Base-by-base conservation (phyloP, 129 eudicot species). In the Gnaphalium uliginosum region DNA sequence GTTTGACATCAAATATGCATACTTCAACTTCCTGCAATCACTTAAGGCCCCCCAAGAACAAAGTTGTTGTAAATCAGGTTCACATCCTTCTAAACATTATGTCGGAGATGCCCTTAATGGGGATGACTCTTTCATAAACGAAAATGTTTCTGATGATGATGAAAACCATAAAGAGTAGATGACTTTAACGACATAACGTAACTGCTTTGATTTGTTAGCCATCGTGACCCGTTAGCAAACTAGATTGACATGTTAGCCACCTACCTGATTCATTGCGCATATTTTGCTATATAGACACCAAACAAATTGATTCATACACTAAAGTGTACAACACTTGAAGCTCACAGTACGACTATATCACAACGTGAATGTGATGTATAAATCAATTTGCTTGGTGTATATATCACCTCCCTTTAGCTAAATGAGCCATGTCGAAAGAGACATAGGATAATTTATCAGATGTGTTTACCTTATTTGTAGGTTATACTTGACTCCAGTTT, bases 11-110 rank as follows among this genome's bases (percentile, higher is more conserved):
- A 94, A 91, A 81, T 94, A 91, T 74, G 99, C 99, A 0, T 94
- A 94, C 83, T 94, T 94, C 87, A 94, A 89, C 86, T 89, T 91
- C 88, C 69, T 94, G 84, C 96, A 91, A 79, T 91, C 97, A 25
- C 66, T 89, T 24, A 19, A 76, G 56, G 69, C 69, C 29, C 75
- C 56, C 82, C 50, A 51, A 13, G 72, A 48, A n/a, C 50, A 67
- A 50, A 39, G 66, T 9, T 69, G 53, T 70, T 5, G 1, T 18
- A 53, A 75, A 70, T 62, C 77, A 30, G 24, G n/a, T 19, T 66
- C 53, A 60, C 63, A 23, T 59, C 15, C 58, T 63, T 75, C 62
- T 24, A 22, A 5, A 14, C 6, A 17, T 43, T 58, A 37, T 17
- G n/a, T n/a, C n/a, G n/a, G n/a, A n/a, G n/a, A n/a, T n/a, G n/a